Evolutionary conservation across 805 yeast species (phyloP).

Genomic region (Candida piceae): DNA sequence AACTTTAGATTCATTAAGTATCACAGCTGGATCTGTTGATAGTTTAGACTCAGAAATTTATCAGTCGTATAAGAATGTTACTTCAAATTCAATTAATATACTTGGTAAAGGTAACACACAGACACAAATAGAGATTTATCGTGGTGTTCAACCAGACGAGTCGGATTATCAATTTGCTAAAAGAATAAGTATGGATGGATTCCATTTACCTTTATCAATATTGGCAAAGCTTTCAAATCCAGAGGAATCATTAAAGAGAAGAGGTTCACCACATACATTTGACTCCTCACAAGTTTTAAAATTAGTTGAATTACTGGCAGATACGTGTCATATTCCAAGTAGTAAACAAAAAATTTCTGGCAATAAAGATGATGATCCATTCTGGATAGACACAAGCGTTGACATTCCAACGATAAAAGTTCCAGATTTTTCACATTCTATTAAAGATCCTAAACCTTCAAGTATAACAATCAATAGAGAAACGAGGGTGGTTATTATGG

Average conservation of each 20-base stretch:
- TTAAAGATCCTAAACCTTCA: slow-evolving; percentile 64
- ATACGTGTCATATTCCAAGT: slow-evolving; percentile 20
- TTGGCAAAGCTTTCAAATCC: slow-evolving; percentile 51
- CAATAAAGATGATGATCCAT: not conserved
- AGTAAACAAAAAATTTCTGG: too few relatives aligned
- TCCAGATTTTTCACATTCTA: slow-evolving; percentile 74
- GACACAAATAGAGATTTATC: slow-evolving; percentile 9
- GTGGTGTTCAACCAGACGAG: too few relatives aligned
- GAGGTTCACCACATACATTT: slow-evolving; percentile 89
- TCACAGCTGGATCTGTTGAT: not conserved
- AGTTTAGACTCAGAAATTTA: slow-evolving; percentile 8
- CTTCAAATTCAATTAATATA: not conserved
- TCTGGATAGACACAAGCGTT: slow-evolving; percentile 8
- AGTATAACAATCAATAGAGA: slow-evolving; percentile 42
- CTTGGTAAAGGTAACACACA: slow-evolving; percentile 7
- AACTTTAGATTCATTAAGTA: too few relatives aligned
- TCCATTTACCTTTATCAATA: slow-evolving; percentile 51
- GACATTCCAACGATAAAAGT: slow-evolving; percentile 35
- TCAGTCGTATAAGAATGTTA: slow-evolving; percentile 1
- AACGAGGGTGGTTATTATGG: slow-evolving; percentile 57
- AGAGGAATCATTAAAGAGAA: slow-evolving; percentile 48
- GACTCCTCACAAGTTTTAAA: slow-evolving; percentile 48
- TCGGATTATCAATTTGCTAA: slow-evolving; percentile 32
- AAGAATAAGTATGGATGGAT: slow-evolving; percentile 71
- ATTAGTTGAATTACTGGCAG: slow-evolving; percentile 28